Evolutionary conservation across 2,329 filamentous ascomycete genomes (phyloP).

Genomic region (Epichloe hybrida): DNA sequence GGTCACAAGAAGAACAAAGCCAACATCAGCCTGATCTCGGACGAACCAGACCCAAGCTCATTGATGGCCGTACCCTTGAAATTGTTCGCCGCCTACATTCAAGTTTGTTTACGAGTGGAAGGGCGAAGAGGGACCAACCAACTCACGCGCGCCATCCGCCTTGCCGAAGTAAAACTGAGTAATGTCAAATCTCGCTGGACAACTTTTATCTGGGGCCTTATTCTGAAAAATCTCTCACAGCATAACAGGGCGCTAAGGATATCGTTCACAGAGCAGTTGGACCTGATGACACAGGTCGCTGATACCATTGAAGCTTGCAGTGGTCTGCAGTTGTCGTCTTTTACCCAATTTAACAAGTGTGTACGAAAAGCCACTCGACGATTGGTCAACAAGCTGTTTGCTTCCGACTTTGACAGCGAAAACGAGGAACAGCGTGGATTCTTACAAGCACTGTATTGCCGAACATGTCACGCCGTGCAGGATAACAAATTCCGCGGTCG

Average conservation of each 20-base stretch:
- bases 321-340: constrained; percentile 10
- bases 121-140: constrained; percentile 11
- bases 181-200: constrained; percentile 14
- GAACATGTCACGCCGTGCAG: not conserved
- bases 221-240: constrained; percentile 21
- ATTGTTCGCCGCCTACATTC: constrained; percentile 37
- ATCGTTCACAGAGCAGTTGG: constrained; percentile 17
- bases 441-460: not conserved
- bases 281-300: constrained; percentile 14
- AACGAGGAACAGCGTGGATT: not conserved
- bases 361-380: constrained; percentile 11
- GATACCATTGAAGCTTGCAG: constrained; percentile 15
- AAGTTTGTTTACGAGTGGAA: constrained; percentile 13
- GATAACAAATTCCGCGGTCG: not conserved
- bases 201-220: constrained; percentile 19
- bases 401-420: not conserved
- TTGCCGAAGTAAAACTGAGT: constrained; percentile 15
- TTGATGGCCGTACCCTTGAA: constrained; percentile 15
- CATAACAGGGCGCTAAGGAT: constrained; percentile 16
- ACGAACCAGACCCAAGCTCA: constrained; percentile 11
- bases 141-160: constrained; percentile 18
- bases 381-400: constrained; percentile 12
- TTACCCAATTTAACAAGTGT: constrained; percentile 12
- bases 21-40: constrained; percentile 9
- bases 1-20: constrained; percentile 15